These are phyloP conservation scores for Trichoderma sp. DNA, from an alignment of 2,329 filamentous ascomycete genomes.

Conservation along the genomic window DNA sequence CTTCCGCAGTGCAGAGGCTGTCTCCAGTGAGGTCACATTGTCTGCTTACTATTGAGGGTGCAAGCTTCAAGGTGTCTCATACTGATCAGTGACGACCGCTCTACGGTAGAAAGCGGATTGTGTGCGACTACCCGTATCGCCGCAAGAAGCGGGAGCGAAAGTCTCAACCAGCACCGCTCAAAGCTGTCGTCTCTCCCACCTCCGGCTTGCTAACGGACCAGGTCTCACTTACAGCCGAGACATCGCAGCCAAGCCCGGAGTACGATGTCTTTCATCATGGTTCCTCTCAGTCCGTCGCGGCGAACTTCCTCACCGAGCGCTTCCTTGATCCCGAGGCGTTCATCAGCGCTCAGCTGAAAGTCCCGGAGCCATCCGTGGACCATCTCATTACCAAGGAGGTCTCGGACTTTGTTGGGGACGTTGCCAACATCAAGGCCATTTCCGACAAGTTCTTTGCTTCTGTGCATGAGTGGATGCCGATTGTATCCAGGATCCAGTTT, in stretches of 20 bases:
- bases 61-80: not conserved
- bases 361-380: conserved; percentile 11
- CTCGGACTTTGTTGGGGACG: conserved; percentile 19
- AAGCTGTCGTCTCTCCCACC: not conserved
- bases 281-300: not conserved
- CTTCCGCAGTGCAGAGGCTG: conserved; percentile 28
- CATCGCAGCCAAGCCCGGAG: not conserved
- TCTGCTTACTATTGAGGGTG: not conserved
- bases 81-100: not conserved
- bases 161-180: not conserved
- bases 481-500: conserved; percentile 20
- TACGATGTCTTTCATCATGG: not conserved
- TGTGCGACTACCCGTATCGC: conserved; percentile 28
- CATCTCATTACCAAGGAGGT: conserved; percentile 14
- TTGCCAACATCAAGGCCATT: conserved; percentile 11
- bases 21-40: conserved; percentile 11
- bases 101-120: conserved; percentile 26
- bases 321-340: conserved; percentile 28
- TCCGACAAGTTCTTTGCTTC: conserved; percentile 18
- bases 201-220: not conserved
- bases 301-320: conserved; percentile 22
- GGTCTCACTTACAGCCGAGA: not conserved
- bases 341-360: conserved; percentile 19
- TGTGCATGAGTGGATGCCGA: conserved; percentile 27
- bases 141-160: conserved; percentile 26